phyloP scores from a whole-genome alignment of 106 monocot genomes.

The Dendrobium nobile region DNA sequence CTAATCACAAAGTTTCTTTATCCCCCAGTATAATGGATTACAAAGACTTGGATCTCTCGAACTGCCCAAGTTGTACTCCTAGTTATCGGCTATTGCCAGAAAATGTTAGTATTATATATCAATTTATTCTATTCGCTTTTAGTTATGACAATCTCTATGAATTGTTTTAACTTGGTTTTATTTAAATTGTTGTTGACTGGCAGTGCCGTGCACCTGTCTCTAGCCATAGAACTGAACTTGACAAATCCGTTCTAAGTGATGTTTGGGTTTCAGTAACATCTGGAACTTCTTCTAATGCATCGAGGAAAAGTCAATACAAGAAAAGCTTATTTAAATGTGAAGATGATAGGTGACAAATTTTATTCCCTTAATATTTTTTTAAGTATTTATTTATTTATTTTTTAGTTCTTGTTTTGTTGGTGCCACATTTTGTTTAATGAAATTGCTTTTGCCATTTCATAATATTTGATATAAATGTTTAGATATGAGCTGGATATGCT shows the following conservation, averaged over 20 bases:
- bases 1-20: conserved; percentile 33
- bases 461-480: too few relatives aligned
- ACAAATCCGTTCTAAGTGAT: too few relatives aligned
- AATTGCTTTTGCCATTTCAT: too few relatives aligned
- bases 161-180: not conserved
- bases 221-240: too few relatives aligned
- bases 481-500: conserved; percentile 34
- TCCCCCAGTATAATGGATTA: conserved; percentile 39
- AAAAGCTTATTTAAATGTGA: conserved; percentile 57
- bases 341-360: conserved; percentile 36
- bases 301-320: conserved; percentile 50
- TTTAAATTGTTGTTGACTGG: conserved; percentile 5
- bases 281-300: conserved; percentile 47
- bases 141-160: not conserved
- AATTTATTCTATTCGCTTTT: not conserved
- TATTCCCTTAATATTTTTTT: not conserved
- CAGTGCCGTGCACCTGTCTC: conserved; percentile 6
- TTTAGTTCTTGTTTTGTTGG: not conserved
- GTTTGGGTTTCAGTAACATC: not conserved
- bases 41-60: conserved; percentile 61
- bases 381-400: not conserved
- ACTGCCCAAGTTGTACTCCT: conserved; percentile 53
- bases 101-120: conserved; percentile 30
- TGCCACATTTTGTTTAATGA: not conserved
- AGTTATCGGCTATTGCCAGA: conserved; percentile 73